A percentile compares a stretch with the other conserved stretches of the same genome.
These are phyloP conservation scores for Verbena officinalis DNA, from an alignment of 257 asterid species.

Conservation along the genomic window DNA sequence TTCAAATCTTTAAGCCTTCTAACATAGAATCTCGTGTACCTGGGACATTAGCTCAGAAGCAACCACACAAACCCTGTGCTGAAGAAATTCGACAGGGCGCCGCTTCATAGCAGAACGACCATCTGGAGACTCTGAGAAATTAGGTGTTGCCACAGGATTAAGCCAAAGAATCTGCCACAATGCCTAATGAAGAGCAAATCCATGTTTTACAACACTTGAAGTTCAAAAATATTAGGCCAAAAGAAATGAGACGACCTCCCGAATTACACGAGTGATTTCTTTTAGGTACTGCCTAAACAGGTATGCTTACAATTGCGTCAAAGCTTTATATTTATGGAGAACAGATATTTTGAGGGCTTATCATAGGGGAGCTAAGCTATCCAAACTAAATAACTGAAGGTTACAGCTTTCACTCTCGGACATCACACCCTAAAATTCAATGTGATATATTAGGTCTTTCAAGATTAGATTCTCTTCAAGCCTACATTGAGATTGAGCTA, in stretches of 20 bases:
- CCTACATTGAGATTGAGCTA: not conserved
- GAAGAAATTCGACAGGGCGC: constrained; percentile 81
- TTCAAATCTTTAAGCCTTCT: constrained; percentile 9
- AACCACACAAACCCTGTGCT: constrained; percentile 77
- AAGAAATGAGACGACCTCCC: constrained; percentile 7
- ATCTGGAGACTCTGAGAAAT: constrained; percentile 51
- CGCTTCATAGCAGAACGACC: constrained; percentile 59
- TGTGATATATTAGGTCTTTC: not conserved
- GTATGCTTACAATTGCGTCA: not conserved
- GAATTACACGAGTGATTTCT: not conserved
- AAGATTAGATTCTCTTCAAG: not conserved
- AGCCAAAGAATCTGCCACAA: constrained; percentile 97
- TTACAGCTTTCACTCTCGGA: constrained; percentile 1
- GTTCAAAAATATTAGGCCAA: constrained; percentile 24
- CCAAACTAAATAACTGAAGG: not conserved
- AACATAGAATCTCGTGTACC: constrained; percentile 52
- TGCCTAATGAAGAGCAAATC: constrained; percentile 54
- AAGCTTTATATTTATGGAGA: constrained; percentile 10
- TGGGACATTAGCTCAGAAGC: constrained; percentile 96
- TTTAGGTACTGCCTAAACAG: not conserved
- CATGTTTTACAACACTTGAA: constrained; percentile 23
- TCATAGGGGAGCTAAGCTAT: not conserved
- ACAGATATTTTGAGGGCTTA: not conserved
- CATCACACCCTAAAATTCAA: constrained; percentile 5
- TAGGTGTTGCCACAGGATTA: constrained; percentile 64